Evolutionary conservation across 352 stramenopile species (phyloP), one percentile per base, ranked within the genome.

Genomic region (Albugo laibachii): DNA sequence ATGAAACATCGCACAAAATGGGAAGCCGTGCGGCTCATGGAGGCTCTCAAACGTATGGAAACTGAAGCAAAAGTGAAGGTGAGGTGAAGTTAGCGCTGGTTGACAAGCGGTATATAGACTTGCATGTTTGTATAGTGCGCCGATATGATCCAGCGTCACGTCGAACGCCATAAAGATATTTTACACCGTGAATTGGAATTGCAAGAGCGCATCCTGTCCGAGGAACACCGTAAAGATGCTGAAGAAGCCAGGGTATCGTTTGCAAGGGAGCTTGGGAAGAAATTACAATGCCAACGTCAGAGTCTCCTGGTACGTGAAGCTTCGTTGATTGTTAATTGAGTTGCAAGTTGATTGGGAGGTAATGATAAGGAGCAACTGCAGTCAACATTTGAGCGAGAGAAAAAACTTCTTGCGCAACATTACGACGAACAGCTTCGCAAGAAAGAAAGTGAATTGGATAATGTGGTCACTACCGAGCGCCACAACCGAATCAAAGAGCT

Each of bases 1-100:
- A 88, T 88, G 75, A 88, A 88, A 69, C 70, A 88, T 58, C 75
- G 75, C 15, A 79, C 75, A 14, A 84, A 88, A 54, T 88, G 75
- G 75, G 75, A 88, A 53, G 71, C 75, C 21, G 68, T 83, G 39
- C 69, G 72, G 38, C 48, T 88, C 36, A 46, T 83, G 18, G 75
- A 88, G 47, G 73, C 75, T 14, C 54, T 88, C 42, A 66, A 66
- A 10, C 69, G 67, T 47, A 85, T 88, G 74, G 71, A 87, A 51
- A 66, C 83, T 45, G 70, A 84, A 39, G 59, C 71, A 0, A 69
- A 84, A 53, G 80, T 72, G 52, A 82, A 86, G 63, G 62, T 68
- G n/a, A 16, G 44, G 5, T 8, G 8, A 24, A 19, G 8, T 43
- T 3, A 43, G 38, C 8, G 38, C 38, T 43, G 3, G 38, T 8